A percentile compares a stretch with the other conserved stretches of the same genome.
phyloP scores from a whole-genome alignment of 1,284 basidiomycete species.

The Cutaneotrichosporon sp. region DNA sequence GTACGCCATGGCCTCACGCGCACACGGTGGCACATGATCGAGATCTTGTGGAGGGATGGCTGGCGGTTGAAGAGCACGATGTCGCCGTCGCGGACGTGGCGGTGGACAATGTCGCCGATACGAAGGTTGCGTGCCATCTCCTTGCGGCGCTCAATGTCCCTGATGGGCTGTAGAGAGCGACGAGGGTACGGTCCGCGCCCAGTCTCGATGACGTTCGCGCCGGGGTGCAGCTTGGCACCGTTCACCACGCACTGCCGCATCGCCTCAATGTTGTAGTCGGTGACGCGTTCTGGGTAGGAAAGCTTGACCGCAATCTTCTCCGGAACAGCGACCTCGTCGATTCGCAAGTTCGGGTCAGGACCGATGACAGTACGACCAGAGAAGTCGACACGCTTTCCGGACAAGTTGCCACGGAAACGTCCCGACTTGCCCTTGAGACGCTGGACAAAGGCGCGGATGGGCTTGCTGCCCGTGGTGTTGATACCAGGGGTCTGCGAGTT shows the following conservation, averaged over 20 bases:
- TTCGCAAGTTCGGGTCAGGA: constrained; percentile 95
- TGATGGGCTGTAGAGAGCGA: constrained; percentile 33
- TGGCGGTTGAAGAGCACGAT: constrained; percentile 99
- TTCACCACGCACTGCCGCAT: constrained; percentile 81
- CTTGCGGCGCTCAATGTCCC: constrained; percentile 40
- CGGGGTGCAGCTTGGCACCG: constrained; percentile 89
- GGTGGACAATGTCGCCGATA: constrained; percentile 53
- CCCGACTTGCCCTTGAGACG: constrained; percentile 99
- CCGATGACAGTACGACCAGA: constrained; percentile 98
- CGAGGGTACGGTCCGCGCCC: constrained; percentile 28
- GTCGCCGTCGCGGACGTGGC: constrained; percentile 92
- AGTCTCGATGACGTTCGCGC: constrained; percentile 88
- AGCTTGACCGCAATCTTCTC: constrained; percentile 94
- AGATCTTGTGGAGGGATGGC: constrained; percentile 96
- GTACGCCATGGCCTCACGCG: constrained; percentile 93
- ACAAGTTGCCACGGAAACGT: constrained; percentile 96
- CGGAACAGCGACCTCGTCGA: constrained; percentile 97
- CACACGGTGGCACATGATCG: constrained; percentile 98
- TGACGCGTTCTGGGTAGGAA: constrained; percentile 96
- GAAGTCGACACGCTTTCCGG: constrained; percentile 99
- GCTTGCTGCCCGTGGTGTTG: constrained; percentile 77
- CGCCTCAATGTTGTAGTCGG: constrained; percentile 81
- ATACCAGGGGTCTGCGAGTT: constrained; percentile 97
- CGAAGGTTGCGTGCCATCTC: constrained; percentile 45
- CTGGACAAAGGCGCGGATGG: constrained; percentile 96